Evolutionary conservation across 495 filamentous ascomycete species (phyloP).

Genomic region (Acidomyces sp.): DNA sequence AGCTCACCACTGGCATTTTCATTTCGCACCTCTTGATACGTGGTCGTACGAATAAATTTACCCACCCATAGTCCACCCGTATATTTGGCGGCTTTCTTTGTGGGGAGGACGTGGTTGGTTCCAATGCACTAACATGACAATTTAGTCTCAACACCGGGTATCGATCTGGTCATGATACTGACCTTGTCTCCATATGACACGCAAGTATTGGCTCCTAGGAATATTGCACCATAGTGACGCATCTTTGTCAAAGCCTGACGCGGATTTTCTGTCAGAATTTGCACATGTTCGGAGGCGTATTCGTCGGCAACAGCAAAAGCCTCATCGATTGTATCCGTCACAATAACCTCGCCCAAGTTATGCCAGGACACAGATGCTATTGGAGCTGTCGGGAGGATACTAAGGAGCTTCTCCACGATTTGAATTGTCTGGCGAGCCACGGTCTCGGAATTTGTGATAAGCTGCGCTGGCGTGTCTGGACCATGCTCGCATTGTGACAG

Average conservation of each 20-base stretch:
- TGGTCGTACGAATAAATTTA: conserved; percentile 39
- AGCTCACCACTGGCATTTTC: conserved; percentile 36
- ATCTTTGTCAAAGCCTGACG: conserved; percentile 40
- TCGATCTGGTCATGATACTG: background rate
- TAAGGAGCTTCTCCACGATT: conserved; percentile 31
- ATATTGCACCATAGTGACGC: conserved; percentile 39
- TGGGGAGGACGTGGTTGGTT: conserved; percentile 43
- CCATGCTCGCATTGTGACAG: conserved; percentile 43
- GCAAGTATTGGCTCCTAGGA: conserved; percentile 42
- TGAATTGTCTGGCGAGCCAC: conserved; percentile 32
- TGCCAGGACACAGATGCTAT: conserved; percentile 36
- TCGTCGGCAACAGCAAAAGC: conserved; percentile 39
- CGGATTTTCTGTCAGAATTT: conserved; percentile 38
- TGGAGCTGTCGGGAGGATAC: conserved; percentile 32
- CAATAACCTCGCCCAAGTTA: conserved; percentile 36
- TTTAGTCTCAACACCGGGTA: background rate
- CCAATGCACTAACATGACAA: conserved; percentile 32
- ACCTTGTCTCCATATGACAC: conserved; percentile 40
- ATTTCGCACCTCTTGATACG: conserved; percentile 39
- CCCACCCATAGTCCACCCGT: conserved; percentile 43
- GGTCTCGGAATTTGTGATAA: conserved; percentile 21
- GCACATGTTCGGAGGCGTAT: conserved; percentile 42
- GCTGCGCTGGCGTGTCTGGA: conserved; percentile 32
- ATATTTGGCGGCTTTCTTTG: conserved; percentile 35
- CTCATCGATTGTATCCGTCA: conserved; percentile 34